phyloP scores from a whole-genome alignment of 139 green algal species.

The Pedinophyceae sp. region DNA sequence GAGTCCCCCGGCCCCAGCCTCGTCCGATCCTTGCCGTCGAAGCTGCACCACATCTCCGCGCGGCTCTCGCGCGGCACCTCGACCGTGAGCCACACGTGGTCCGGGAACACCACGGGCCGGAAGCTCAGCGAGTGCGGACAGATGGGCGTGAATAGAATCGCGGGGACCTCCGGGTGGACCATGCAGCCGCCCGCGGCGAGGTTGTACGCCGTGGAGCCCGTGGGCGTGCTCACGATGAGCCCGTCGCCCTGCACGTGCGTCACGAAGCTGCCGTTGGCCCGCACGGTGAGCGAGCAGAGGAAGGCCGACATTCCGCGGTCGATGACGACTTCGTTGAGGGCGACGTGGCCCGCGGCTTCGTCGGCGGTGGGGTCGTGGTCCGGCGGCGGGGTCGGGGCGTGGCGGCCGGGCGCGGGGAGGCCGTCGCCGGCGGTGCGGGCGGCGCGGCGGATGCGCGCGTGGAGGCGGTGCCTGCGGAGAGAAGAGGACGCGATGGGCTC shows the following conservation, averaged over 20 bases:
- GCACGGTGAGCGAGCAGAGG: slow-evolving; percentile 76
- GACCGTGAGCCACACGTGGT: slow-evolving; percentile 43
- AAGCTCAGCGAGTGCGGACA: slow-evolving; percentile 94
- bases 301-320: slow-evolving; percentile 63
- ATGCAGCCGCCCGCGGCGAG: slow-evolving; percentile 74
- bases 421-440: background rate
- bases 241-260: slow-evolving; percentile 73
- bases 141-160: slow-evolving; percentile 86
- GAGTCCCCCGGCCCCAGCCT: slow-evolving; percentile 20
- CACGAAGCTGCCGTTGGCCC: slow-evolving; percentile 54
- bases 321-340: slow-evolving; percentile 94
- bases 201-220: slow-evolving; percentile 80
- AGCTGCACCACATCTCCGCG: slow-evolving; percentile 46
- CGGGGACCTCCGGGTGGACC: slow-evolving; percentile 77
- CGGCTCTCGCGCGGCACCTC: slow-evolving; percentile 46
- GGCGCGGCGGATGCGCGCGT: background rate
- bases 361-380: background rate
- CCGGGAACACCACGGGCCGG: slow-evolving; percentile 51
- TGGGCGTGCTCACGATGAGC: slow-evolving; percentile 78
- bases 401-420: background rate
- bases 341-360: slow-evolving; percentile 24
- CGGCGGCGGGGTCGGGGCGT: background rate
- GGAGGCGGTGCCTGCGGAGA: background rate
- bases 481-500: too few relatives aligned
- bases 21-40: slow-evolving; percentile 41